A percentile compares a stretch with the other conserved stretches of the same genome.
These are phyloP conservation scores for Acanthamoeba rhysodes DNA, from an alignment of 208 protist species.

Conservation along the genomic window DNA sequence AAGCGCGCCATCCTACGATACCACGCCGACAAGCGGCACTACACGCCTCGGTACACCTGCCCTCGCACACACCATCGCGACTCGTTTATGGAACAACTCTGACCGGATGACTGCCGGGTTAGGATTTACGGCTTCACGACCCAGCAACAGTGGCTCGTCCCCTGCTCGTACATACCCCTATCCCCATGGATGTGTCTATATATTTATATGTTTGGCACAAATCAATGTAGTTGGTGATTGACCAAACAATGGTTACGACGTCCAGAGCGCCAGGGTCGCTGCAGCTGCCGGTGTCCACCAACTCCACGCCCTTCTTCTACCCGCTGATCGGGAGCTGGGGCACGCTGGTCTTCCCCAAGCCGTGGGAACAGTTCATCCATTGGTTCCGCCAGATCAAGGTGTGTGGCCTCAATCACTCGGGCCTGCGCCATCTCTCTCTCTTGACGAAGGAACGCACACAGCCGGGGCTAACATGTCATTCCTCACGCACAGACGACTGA, in stretches of 20 bases:
- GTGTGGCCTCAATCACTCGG: too few relatives aligned
- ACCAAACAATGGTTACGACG: too few relatives aligned
- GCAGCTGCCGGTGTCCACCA: neutral
- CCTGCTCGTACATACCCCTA: neutral
- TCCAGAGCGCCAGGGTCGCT: neutral
- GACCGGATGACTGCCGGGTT: neutral
- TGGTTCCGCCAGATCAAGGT: conserved; percentile 52
- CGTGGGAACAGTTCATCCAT: conserved; percentile 19
- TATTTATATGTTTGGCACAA: too few relatives aligned
- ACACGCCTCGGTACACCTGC: neutral
- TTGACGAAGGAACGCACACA: too few relatives aligned
- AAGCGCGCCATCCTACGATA: neutral
- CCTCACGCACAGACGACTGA: neutral
- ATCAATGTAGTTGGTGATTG: too few relatives aligned
- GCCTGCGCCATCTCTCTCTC: neutral
- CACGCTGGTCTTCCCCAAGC: conserved; percentile 32
- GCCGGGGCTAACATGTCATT: neutral
- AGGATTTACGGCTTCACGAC: conserved; percentile 37
- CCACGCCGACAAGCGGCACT: conserved; percentile 17
- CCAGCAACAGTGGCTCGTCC: conserved; percentile 56
- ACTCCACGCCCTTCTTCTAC: conserved; percentile 51
- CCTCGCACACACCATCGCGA: neutral
- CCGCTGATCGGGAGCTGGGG: conserved; percentile 65
- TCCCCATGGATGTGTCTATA: too few relatives aligned
- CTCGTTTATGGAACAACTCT: neutral